These are phyloP conservation scores for Cladophialophora carrionii DNA, from an alignment of 2,329 filamentous ascomycete species.

Conservation along the genomic window DNA sequence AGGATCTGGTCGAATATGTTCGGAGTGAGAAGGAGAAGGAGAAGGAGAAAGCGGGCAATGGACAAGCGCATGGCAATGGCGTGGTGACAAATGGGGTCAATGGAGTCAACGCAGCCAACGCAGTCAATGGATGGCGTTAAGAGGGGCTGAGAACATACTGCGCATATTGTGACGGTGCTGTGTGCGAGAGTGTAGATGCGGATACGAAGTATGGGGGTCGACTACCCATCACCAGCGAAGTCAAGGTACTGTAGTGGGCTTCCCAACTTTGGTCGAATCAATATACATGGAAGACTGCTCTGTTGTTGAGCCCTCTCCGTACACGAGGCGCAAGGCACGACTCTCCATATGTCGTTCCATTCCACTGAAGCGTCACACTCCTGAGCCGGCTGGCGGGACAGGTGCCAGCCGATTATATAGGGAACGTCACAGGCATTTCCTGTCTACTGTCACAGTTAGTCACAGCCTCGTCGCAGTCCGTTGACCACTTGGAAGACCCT, in stretches of 20 bases:
- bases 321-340: neutral
- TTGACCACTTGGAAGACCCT: neutral
- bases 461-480: neutral
- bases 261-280: neutral
- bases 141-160: neutral
- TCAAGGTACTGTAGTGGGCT: neutral
- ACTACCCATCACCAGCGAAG: neutral
- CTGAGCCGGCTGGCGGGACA: neutral
- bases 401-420: neutral
- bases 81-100: conserved; percentile 19
- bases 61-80: conserved; percentile 12
- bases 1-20: conserved; percentile 79
- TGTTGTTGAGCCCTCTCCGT: neutral
- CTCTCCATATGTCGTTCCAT: neutral
- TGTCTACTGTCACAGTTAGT: too few species aligned
- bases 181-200: neutral
- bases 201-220: neutral
- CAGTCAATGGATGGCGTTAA: conserved; percentile 2
- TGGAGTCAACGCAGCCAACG: conserved; percentile 15
- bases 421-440: neutral
- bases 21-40: conserved; percentile 68
- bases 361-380: neutral
- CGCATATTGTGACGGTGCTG: neutral
- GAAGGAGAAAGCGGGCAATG: neutral
- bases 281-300: neutral